Conservation (phyloP, 2,329 filamentous ascomycete species). For the Fusarium palustre region DNA sequence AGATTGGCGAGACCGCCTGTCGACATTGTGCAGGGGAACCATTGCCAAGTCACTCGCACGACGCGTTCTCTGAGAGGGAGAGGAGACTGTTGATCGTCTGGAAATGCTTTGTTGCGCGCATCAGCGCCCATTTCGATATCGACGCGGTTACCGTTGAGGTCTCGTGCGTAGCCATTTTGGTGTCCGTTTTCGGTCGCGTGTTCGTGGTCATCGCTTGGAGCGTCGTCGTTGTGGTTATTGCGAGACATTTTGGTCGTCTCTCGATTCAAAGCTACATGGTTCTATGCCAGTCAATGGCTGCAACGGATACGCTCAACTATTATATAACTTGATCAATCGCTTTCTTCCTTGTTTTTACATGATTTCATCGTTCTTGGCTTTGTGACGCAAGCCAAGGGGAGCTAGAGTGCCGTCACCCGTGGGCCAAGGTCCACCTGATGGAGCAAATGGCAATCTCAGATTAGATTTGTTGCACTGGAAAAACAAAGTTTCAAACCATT, state of each 20-base stretch:
- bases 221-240: not conserved
- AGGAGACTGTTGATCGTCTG: not conserved
- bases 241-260: not conserved
- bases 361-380: not conserved
- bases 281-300: no score
- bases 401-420: slow-evolving; percentile 4
- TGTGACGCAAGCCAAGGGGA: slow-evolving; percentile 19
- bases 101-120: not conserved
- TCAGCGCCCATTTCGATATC: not conserved
- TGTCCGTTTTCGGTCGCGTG: not conserved
- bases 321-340: not conserved
- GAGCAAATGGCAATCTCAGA: not conserved
- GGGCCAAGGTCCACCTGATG: slow-evolving; percentile 5
- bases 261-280: not conserved
- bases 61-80: slow-evolving; percentile 19
- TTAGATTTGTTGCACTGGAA: not conserved
- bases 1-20: slow-evolving; percentile 26
- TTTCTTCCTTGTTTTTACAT: slow-evolving; percentile 1
- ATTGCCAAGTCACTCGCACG: slow-evolving; percentile 14
- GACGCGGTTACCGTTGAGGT: not conserved
- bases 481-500: slow-evolving; percentile 1
- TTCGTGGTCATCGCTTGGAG: not conserved
- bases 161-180: not conserved
- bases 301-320: not conserved
- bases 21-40: slow-evolving; percentile 30